phyloP scores from a whole-genome alignment of 2,329 filamentous ascomycete genomes.

The Epichloe baconii region DNA sequence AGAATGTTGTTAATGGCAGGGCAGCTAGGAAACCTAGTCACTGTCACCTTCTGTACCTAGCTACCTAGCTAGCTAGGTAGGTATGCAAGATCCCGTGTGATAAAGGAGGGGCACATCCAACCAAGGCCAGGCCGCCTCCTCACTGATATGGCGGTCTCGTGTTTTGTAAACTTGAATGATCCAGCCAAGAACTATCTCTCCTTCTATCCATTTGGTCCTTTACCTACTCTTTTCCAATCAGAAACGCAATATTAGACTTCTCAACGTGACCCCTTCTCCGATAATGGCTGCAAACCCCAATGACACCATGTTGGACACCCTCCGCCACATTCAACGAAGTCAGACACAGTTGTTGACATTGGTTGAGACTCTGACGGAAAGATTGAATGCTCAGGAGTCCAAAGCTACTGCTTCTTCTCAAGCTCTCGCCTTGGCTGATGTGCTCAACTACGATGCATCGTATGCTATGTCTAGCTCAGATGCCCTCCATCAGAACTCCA shows the following conservation, averaged over 20 bases:
- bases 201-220: background rate
- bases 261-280: background rate
- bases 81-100: background rate
- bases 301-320: constrained; percentile 14
- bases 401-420: constrained; percentile 4
- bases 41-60: background rate
- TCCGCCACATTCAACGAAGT: constrained; percentile 29
- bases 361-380: constrained; percentile 26
- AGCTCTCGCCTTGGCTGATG: background rate
- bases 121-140: background rate
- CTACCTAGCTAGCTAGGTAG: background rate
- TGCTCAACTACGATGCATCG: background rate
- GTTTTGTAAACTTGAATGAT: background rate
- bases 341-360: constrained; percentile 28
- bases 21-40: background rate
- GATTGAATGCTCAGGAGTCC: constrained; percentile 10
- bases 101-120: background rate
- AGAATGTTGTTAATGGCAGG: background rate
- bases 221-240: background rate
- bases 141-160: background rate
- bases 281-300: constrained; percentile 3
- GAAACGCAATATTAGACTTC: too few species aligned
- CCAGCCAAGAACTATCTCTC: background rate
- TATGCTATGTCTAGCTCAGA: background rate
- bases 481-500: background rate